Evolutionary conservation across 257 asterid genomes (phyloP), one percentile per base, ranked within the genome.

Genomic region (Haberlea rhodopensis): DNA sequence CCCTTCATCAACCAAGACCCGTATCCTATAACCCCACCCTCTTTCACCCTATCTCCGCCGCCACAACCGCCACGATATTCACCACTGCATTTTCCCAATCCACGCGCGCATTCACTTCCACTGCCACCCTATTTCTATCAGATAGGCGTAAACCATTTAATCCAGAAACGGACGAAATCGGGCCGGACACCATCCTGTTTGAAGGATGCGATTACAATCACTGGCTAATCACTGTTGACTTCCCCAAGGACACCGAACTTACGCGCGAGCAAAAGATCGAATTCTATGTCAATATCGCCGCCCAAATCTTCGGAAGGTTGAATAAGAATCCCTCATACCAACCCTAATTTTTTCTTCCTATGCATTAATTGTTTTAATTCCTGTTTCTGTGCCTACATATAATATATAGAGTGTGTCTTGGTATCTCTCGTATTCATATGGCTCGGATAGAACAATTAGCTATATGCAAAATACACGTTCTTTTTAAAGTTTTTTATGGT

Each of bases 161-260:
- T 24, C 79, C 83, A 21, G 78, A 74, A 31, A 67, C 75, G 2
- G 94, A 87, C 3, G 90, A 72, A 65, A 82, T 85, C 34, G 87
- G 88, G 2, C 87, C 96, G 15, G 90, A 89, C 56, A 85, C 97
- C 2, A 79, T 92, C 51, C 84, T 89, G n/a, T 92, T 92, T 68
- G 99, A 92, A 83, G 99, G 99, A 24, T 92, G 97, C 71, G 99
- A 92, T 74, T 92, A 85, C 78, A 88, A 89, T 9, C 99, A 92
- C 79, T 92, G 96, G 96, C 94, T 92, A 1, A 92, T 92, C 62
- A 82, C 90, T 26, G 68, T 92, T 19, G 97, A 92, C 68, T 82
- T 89, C 70, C 88, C 96, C 37, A 81, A 76, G 65, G 91, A 84
- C 19, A 22, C 81, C 54, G 54, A 58, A 9, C 67, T 76, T 8